Percentiles rank a stretch among this genome's conserved stretches.
Evolutionary conservation across 768 basidiomycete genomes (phyloP).

Genomic region (Strobilomyces echinocephalus): DNA sequence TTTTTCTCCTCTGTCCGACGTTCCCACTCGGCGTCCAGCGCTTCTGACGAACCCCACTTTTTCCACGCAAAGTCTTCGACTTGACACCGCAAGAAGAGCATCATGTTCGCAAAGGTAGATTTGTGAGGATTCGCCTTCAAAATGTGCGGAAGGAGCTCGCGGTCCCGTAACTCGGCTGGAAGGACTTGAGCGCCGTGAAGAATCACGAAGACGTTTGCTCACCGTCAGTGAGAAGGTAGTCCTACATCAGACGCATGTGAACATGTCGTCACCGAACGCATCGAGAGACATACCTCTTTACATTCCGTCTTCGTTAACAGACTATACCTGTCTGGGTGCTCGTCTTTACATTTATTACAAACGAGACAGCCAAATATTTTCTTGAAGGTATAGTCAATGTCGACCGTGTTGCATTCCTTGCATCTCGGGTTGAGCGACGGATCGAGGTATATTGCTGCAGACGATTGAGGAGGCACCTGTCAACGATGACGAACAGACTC

Average conservation of each 20-base stretch:
- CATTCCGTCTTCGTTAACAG: conserved; percentile 98
- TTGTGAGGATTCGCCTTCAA: conserved; percentile 94
- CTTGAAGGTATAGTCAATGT: conserved; percentile 79
- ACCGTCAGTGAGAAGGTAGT: conserved; percentile 94
- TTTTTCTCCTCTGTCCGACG: conserved; percentile 75
- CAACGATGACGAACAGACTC: conserved; percentile 3
- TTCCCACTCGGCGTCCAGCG: conserved; percentile 83
- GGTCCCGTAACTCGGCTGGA: conserved; percentile 88
- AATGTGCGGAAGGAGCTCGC: conserved; percentile 87
- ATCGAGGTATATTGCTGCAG: conserved; percentile 74
- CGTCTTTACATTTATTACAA: conserved; percentile 87
- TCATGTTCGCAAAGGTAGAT: conserved; percentile 97
- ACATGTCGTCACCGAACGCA: neutral
- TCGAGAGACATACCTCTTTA: conserved; percentile 62
- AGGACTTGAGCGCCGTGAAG: neutral
- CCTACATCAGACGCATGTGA: conserved; percentile 39
- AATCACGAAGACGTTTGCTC: conserved; percentile 25
- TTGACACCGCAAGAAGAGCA: conserved; percentile 91
- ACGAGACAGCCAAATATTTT: conserved; percentile 82
- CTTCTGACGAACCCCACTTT: conserved; percentile 96
- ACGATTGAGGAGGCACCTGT: neutral
- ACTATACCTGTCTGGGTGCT: conserved; percentile 88
- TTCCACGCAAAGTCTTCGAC: conserved; percentile 96
- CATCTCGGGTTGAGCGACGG: conserved; percentile 76
- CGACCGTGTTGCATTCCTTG: conserved; percentile 77